Conservation (phyloP, 768 basidiomycete species). For the Leccinum disarticulatum region DNA sequence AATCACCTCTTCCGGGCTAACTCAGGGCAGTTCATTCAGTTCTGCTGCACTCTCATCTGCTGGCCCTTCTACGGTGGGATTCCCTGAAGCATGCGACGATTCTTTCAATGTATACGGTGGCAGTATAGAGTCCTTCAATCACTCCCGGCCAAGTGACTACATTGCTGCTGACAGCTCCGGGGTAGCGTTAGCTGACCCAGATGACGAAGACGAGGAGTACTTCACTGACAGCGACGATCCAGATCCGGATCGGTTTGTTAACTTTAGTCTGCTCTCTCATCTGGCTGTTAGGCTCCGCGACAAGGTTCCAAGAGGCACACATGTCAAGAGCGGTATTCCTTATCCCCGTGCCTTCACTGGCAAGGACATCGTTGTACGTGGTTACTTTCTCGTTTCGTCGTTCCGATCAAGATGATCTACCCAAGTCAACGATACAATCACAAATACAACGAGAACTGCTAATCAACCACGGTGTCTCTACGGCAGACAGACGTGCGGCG, state of each 20-base stretch:
- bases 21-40: constrained; percentile 15
- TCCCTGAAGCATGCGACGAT: constrained; percentile 15
- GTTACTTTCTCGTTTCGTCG: background rate
- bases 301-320: constrained; percentile 81
- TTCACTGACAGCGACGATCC: constrained; percentile 57
- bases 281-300: constrained; percentile 88
- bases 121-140: constrained; percentile 31
- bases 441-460: constrained; percentile 84
- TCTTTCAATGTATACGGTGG: constrained; percentile 20
- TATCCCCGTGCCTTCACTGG: constrained; percentile 92
- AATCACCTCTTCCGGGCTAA: constrained; percentile 13
- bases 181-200: constrained; percentile 23
- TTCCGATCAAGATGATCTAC: constrained; percentile 6
- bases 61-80: constrained; percentile 26
- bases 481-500: constrained; percentile 79
- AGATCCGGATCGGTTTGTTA: constrained; percentile 77
- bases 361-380: constrained; percentile 86
- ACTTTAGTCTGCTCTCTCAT: constrained; percentile 84
- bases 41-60: constrained; percentile 20
- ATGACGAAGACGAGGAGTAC: constrained; percentile 31
- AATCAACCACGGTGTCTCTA: constrained; percentile 69
- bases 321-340: constrained; percentile 91
- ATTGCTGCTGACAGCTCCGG: constrained; percentile 16
- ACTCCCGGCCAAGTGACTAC: constrained; percentile 19
- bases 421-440: constrained; percentile 82